These are phyloP conservation scores for Brassica cretica DNA, from an alignment of 345 rosid species.

Conservation along the genomic window DNA sequence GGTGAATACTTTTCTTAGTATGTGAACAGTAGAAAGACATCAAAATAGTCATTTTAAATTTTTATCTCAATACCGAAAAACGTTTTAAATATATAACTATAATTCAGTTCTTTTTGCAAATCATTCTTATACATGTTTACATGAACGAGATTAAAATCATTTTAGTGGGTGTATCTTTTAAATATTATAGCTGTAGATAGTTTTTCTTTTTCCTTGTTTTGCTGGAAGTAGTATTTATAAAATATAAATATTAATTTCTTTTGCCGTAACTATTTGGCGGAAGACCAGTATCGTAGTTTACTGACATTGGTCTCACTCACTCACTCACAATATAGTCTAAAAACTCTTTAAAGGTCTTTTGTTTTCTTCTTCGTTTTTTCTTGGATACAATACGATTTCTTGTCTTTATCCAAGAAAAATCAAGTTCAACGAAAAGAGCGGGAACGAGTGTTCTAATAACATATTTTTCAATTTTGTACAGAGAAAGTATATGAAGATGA, in stretches of 20 bases:
- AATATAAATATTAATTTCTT: not conserved
- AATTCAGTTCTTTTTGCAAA: not conserved
- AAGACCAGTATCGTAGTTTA: slow-evolving; percentile 35
- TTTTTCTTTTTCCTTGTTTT: not conserved
- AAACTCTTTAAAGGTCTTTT: slow-evolving; percentile 9
- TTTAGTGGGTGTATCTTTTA: slow-evolving; percentile 7
- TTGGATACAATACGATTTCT: slow-evolving; percentile 26
- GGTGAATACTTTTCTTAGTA: not conserved
- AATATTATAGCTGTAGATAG: not conserved
- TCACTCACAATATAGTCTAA: slow-evolving; percentile 34
- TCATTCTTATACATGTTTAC: not conserved
- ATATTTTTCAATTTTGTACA: not conserved
- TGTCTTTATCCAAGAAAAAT: slow-evolving; percentile 37
- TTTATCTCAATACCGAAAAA: not conserved
- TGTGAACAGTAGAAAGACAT: not conserved
- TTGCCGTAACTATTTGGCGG: slow-evolving; percentile 27
- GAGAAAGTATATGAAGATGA: not conserved
- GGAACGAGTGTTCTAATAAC: slow-evolving; percentile 31
- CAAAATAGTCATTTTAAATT: not conserved
- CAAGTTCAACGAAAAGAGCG: slow-evolving; percentile 40
- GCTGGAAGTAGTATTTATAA: slow-evolving; percentile 5
- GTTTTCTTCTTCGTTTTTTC: slow-evolving; percentile 39
- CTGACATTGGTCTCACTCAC: slow-evolving; percentile 41
- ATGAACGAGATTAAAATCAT: not conserved
- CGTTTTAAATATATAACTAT: not conserved